Evolutionary conservation across 2,329 filamentous ascomycete genomes (phyloP), one percentile per base, ranked within the genome.

Genomic region (Chaetomiaceae sp.): DNA sequence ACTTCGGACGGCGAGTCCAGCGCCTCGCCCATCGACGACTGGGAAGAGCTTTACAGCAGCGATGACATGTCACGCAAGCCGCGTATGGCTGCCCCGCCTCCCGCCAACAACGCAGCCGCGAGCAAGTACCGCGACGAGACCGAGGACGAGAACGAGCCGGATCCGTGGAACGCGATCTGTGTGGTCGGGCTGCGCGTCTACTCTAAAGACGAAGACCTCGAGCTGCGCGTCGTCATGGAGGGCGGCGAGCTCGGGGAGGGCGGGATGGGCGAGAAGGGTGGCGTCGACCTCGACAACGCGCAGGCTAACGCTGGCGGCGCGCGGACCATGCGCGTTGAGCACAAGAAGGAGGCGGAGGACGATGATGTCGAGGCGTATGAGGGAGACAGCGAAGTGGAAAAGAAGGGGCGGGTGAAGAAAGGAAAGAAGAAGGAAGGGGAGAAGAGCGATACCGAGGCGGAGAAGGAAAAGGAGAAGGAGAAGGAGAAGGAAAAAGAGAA

Each of bases 141-240:
- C 0, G 78, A 81, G 9, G 78, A 80, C 57, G 79, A 82, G 51
- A 77, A 77, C 44, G 75, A 80, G 57, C 66, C 73, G 21, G 75
- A 80, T 21, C 77, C 80, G 1, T 85, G 82, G 82, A 84, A 85
- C 62, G 81, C 82, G 4, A 75, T 85, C 41, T 79, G 75, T 48
- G 77, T 84, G 16, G 75, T 85, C 0, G 81, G 82, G 0, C 69
- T 85, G 47, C 75, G 80, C 4, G 77, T 85, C 5, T 85, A 84
- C 65, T 75, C 77, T 63, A 79, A 78, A 60, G 71, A 84, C 62
- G 73, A 75, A 40, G 67, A 71, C 29, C 68, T 82, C 2, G 74
- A 80, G 64, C 66, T 82, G n/a, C 71, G 73, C 33, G 75, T 80
- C 11, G 76, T 82, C 18, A 74, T 81, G 67, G 78, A 81, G 62